Base-by-base conservation (phyloP, 352 stramenopile species). In the Globisporangium orthogonon region DNA sequence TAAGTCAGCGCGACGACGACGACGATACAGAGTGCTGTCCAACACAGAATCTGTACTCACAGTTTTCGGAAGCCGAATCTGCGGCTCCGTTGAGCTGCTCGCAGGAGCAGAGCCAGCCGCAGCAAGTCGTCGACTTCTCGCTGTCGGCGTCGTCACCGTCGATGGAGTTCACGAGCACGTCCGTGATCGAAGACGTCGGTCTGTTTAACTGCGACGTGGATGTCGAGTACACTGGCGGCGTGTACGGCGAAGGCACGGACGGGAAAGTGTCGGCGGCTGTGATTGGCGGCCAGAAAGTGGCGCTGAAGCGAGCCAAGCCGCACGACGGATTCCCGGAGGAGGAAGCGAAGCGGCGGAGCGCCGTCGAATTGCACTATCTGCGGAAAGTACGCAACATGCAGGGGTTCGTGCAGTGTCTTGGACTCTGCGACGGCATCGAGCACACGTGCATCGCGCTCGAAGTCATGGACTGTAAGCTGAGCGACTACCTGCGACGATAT, bases 391-490 rank as follows among this genome's bases (percentile, higher is more conserved):
- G 83, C 17, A 73, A 94, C 56, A 72, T 87, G 54, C 76, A 76
- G 37, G 83, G 83, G 0, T 94, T 94, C 46, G 54, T 94, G 46
- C 83, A 91, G 56, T 94, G 83, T 60, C 74, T 94, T 46, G 83
- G 83, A 2, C 57, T 91, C 17, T 94, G 83, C 52, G 83, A 94
- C 54, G 83, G 65, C 37, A 91, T 94, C 43, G 79, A 91, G 39
- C 83, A 94, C 54, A 94, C 83, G 11, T 94, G 83, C 54, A 94
- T 94, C 37, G 83, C 83, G 1, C 62, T 94, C 7, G 83, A 94
- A 57, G 83, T 94, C n/a, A 88, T 94, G 81, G 82, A 94, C 56
- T 91, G 83, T 65, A 94, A 94, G 55, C 69, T 94, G 13, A 94
- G 83, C 56, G 83, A 94, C 60, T 94, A 94, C 62, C 67, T 91